Base-by-base conservation (phyloP, 2,329 filamentous ascomycete species). In the Stemphylium lycopersici region DNA sequence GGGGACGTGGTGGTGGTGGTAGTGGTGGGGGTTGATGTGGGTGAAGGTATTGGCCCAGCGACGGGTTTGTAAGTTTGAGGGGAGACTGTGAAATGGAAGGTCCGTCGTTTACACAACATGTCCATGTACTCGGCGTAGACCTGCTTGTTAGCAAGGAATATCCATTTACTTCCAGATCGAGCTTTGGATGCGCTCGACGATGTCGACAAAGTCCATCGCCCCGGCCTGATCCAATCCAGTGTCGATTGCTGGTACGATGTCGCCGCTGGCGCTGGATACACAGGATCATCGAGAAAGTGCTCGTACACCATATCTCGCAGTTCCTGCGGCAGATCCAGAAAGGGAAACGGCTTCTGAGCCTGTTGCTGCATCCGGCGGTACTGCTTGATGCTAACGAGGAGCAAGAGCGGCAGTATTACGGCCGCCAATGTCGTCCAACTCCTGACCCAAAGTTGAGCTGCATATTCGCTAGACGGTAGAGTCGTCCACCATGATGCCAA, bases 111-210 rank as follows among this genome's bases (percentile, higher is more conserved):
- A 59, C 67, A 70, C 32, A 74, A 45, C 33, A 73, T 50, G 31
- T 72, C 67, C 59, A 68, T 73, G 60, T 68, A 76, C 47, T 76
- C 74, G 3, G 38, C 33, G 42, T 75, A 57, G 13, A 75, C 54
- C 48, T 75, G 73, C 41, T 68, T 70, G 58, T 65, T 73, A 24
- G 63, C 65, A 4, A 74, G 60, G 46, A 74, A 59, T 6, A 73
- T 61, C 56, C 60, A 67, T 54, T 63, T 71, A 33, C 58, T 66
- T 10, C 31, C 29, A 8, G 16, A 36, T n/a, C 33, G 45, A 47
- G 52, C 26, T 1, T 29, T 11, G 10, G 46, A 24, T 15, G 26
- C 15, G 22, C 13, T 20, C 13, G 45, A 11, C 3, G 52, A 44
- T 22, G 48, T 26, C 6, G 55, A 49, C 10, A 42, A 55, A 8